Conservation (phyloP, 257 asterid species). For the Plectranthus barbatus region DNA sequence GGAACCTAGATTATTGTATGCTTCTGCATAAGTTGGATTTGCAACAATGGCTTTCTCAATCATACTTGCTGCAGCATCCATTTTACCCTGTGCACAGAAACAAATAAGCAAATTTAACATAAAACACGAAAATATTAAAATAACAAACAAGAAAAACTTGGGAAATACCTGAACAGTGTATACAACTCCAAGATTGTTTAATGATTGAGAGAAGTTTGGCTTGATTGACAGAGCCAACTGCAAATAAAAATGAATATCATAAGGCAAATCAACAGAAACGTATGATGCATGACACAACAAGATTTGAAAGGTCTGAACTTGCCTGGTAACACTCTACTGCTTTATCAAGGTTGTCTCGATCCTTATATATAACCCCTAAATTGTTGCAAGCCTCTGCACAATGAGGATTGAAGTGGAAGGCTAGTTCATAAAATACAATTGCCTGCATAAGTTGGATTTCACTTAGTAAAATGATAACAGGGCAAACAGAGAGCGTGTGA, state of each 20-base stretch:
- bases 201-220: slow-evolving; percentile 94
- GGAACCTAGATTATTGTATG: slow-evolving; percentile 90
- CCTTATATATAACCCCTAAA: slow-evolving; percentile 96
- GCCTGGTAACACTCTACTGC: slow-evolving; percentile 99
- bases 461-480: background rate
- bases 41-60: slow-evolving; percentile 96
- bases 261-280: slow-evolving; percentile 11
- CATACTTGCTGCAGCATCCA: slow-evolving; percentile 98
- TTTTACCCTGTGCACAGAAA: slow-evolving; percentile 69
- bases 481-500: background rate
- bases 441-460: slow-evolving; percentile 58
- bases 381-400: slow-evolving; percentile 99
- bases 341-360: slow-evolving; percentile 96
- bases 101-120: background rate
- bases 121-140: background rate
- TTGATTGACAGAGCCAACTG: slow-evolving; percentile 95
- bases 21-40: slow-evolving; percentile 99
- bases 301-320: slow-evolving; percentile 22
- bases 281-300: background rate
- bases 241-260: slow-evolving; percentile 18
- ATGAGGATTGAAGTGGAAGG: slow-evolving; percentile 98
- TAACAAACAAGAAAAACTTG: slow-evolving; percentile 1
- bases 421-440: slow-evolving; percentile 93
- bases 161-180: slow-evolving; percentile 90
- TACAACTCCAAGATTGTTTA: slow-evolving; percentile 99